These are phyloP conservation scores for Fusarium nurragi DNA, from an alignment of 2,329 filamentous ascomycete species.

Conservation along the genomic window DNA sequence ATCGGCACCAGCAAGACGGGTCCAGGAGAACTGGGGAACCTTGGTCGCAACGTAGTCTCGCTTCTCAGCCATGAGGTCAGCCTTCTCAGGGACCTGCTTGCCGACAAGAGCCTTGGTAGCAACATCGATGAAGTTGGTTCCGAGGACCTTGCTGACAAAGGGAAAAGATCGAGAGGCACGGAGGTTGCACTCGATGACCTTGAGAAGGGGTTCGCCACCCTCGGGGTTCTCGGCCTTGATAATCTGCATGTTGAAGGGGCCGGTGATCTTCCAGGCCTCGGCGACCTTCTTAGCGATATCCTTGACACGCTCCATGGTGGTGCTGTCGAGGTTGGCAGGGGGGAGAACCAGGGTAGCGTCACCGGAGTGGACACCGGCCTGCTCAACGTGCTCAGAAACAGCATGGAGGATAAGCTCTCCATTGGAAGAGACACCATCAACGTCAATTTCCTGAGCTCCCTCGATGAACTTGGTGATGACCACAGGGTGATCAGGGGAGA, in stretches of 20 bases:
- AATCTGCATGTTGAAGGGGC: constrained; percentile 99
- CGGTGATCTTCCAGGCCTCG: constrained; percentile 95
- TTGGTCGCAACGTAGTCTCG: constrained; percentile 96
- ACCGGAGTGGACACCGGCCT: constrained; percentile 97
- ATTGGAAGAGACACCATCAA: constrained; percentile 88
- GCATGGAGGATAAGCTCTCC: constrained; percentile 92
- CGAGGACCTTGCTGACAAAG: constrained; percentile 96
- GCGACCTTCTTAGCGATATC: constrained; percentile 96
- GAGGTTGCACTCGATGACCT: constrained; percentile 98
- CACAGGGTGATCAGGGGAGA: constrained; percentile 96
- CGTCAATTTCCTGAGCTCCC: constrained; percentile 94
- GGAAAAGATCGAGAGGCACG: constrained; percentile 98
- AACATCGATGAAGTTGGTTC: constrained; percentile 95
- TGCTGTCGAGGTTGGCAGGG: constrained; percentile 79
- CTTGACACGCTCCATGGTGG: constrained; percentile 86
- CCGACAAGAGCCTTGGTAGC: constrained; percentile 92
- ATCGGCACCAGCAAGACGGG: constrained; percentile 93
- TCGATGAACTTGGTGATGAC: constrained; percentile 99
- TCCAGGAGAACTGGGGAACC: constrained; percentile 99
- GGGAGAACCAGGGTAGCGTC: constrained; percentile 95
- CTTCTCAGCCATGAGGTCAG: constrained; percentile 88
- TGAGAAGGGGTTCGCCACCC: constrained; percentile 79
- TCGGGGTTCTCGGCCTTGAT: constrained; percentile 88
- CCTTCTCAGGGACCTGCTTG: constrained; percentile 82
- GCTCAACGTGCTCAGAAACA: constrained; percentile 94